These are phyloP conservation scores for Sinapis alba DNA, from an alignment of 441 rosid genomes.

Conservation along the genomic window DNA sequence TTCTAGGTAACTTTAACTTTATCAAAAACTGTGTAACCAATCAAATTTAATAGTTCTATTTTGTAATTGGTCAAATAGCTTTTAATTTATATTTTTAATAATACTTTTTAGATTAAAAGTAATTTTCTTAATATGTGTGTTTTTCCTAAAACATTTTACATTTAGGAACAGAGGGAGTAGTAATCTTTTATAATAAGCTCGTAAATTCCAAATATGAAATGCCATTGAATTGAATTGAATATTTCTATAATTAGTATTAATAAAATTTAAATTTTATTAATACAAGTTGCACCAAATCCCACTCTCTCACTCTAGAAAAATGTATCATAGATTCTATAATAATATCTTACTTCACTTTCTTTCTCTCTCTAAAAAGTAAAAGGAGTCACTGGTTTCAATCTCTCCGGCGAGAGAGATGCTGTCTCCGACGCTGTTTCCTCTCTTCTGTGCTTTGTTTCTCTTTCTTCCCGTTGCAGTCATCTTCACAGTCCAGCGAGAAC, in stretches of 20 bases:
- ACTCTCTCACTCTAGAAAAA: constrained; percentile 24
- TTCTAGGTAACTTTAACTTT: too few species aligned
- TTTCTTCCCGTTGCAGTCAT: constrained; percentile 61
- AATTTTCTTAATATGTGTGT: too few species aligned
- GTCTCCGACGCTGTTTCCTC: constrained; percentile 59
- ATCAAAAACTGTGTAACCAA: too few species aligned
- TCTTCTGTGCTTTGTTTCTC: constrained; percentile 61
- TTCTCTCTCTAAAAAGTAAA: constrained; percentile 25
- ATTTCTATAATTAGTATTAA: constrained; percentile 16
- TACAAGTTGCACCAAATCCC: constrained; percentile 38
- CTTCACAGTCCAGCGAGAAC: constrained; percentile 47
- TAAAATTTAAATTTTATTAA: constrained; percentile 2
- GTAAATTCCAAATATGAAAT: constrained; percentile 8
- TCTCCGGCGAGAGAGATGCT: constrained; percentile 46
- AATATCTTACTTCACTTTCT: neutral
- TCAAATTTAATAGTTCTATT: too few species aligned
- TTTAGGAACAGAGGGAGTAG: too few species aligned
- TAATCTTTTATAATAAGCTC: too few species aligned
- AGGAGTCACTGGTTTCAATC: constrained; percentile 14
- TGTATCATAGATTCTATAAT: neutral
- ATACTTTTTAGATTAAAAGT: too few species aligned
- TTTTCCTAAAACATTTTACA: too few species aligned
- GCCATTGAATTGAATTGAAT: constrained; percentile 5
- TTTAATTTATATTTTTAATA: too few species aligned
- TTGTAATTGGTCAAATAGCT: too few species aligned